These are phyloP conservation scores for Ogataea corticis DNA, from an alignment of 805 yeast species.

Conservation along the genomic window DNA sequence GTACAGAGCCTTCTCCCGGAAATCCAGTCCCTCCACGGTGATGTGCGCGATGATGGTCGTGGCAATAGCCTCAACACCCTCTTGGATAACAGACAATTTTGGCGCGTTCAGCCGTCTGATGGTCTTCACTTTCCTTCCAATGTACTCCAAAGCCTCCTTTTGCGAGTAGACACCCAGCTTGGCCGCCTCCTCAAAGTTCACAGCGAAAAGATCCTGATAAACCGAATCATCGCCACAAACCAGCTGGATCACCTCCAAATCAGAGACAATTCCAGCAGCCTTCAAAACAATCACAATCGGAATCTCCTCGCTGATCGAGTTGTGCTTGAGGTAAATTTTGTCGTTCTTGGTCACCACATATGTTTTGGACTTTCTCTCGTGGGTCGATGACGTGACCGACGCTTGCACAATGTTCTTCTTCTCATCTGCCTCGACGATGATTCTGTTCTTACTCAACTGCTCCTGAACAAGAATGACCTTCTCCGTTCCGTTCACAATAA, in stretches of 20 bases:
- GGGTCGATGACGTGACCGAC: slow-evolving; percentile 96
- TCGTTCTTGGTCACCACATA: slow-evolving; percentile 92
- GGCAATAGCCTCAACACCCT: slow-evolving; percentile 95
- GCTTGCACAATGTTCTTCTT: slow-evolving; percentile 95
- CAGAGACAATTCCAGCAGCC: slow-evolving; percentile 93
- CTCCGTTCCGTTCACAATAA: slow-evolving; percentile 96
- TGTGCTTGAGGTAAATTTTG: slow-evolving; percentile 87
- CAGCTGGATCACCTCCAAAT: slow-evolving; percentile 87
- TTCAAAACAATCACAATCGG: slow-evolving; percentile 92
- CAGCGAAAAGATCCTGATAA: slow-evolving; percentile 89
- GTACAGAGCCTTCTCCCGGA: slow-evolving; percentile 91
- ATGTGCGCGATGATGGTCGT: slow-evolving; percentile 96
- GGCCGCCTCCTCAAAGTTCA: slow-evolving; percentile 93
- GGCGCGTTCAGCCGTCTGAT: slow-evolving; percentile 85
- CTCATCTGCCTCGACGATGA: slow-evolving; percentile 96
- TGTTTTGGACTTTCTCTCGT: slow-evolving; percentile 96
- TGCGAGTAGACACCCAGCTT: slow-evolving; percentile 84
- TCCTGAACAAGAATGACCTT: slow-evolving; percentile 96
- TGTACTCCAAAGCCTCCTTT: slow-evolving; percentile 87
- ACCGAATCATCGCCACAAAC: slow-evolving; percentile 89
- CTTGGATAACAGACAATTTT: slow-evolving; percentile 77
- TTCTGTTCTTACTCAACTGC: slow-evolving; percentile 94
- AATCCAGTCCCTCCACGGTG: slow-evolving; percentile 77
- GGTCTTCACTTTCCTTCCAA: slow-evolving; percentile 90
- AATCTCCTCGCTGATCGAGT: slow-evolving; percentile 91